A percentile compares a stretch with the other conserved stretches of the same genome.
These are phyloP conservation scores for Linnemannia elongata DNA, from an alignment of 192 early-diverging fungal species.

Conservation along the genomic window DNA sequence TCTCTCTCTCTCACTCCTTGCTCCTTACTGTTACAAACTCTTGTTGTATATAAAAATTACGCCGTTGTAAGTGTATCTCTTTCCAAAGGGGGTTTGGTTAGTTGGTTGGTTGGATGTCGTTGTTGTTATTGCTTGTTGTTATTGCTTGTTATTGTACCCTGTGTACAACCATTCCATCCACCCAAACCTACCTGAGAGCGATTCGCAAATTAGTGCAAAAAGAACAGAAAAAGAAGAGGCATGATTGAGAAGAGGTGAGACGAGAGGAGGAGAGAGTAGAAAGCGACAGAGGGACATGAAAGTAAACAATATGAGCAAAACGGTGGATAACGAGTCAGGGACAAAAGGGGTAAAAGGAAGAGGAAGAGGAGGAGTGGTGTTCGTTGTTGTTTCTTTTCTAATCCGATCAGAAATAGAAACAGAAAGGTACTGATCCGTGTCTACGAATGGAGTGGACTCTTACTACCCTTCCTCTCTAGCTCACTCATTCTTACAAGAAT, in stretches of 20 bases:
- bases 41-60: background rate
- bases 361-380: background rate
- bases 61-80: background rate
- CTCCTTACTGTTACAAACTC: background rate
- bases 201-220: background rate
- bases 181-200: background rate
- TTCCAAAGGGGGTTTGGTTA: background rate
- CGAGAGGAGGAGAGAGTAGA: background rate
- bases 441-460: background rate
- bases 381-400: background rate
- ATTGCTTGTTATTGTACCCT: too few relatives aligned
- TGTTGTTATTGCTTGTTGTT: too few relatives aligned
- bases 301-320: background rate
- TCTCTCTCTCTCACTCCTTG: too few relatives aligned
- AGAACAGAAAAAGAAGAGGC: background rate
- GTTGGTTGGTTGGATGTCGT: too few relatives aligned
- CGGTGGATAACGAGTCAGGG: too few relatives aligned
- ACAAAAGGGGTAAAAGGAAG: too few relatives aligned
- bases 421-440: background rate
- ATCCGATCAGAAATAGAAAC: background rate
- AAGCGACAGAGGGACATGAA: too few relatives aligned
- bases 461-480: background rate
- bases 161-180: background rate
- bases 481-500: background rate
- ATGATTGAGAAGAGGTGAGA: background rate